phyloP scores from a whole-genome alignment of 768 basidiomycete genomes.

The Symmetrospora coprosmae region DNA sequence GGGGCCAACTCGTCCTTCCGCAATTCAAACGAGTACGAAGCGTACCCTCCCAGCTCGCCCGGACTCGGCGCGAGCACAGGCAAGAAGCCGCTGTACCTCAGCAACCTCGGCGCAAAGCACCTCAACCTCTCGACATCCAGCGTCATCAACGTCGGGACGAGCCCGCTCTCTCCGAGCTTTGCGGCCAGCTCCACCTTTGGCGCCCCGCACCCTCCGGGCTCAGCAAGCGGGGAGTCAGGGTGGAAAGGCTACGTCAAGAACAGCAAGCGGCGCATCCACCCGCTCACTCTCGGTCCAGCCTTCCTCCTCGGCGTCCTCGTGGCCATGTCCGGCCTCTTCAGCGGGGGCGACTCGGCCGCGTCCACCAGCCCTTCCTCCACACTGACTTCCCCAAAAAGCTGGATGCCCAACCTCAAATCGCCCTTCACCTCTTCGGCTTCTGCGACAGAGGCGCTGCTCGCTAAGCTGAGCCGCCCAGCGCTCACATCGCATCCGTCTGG shows the following conservation, averaged over 20 bases:
- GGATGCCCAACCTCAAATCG: background rate
- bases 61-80: too few relatives aligned
- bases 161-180: background rate
- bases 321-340: background rate
- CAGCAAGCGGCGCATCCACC: background rate
- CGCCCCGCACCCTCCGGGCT: background rate
- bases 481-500: slow-evolving; percentile 11
- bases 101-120: slow-evolving; percentile 3
- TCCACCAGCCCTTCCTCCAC: background rate
- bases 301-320: slow-evolving; percentile 10
- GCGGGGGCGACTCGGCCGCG: background rate
- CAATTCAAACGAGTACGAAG: too few relatives aligned
- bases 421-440: background rate
- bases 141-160: background rate
- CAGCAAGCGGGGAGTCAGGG: too few relatives aligned
- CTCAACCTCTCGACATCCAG: background rate
- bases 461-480: background rate
- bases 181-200: background rate
- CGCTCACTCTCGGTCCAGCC: background rate
- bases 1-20: too few relatives aligned
- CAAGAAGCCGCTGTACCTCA: too few relatives aligned
- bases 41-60: too few relatives aligned
- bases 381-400: background rate
- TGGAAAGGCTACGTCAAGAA: slow-evolving; percentile 4
- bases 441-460: background rate